These are phyloP conservation scores for Cryptococcus wingfieldii DNA, from an alignment of 1,284 basidiomycete species.

Conservation along the genomic window DNA sequence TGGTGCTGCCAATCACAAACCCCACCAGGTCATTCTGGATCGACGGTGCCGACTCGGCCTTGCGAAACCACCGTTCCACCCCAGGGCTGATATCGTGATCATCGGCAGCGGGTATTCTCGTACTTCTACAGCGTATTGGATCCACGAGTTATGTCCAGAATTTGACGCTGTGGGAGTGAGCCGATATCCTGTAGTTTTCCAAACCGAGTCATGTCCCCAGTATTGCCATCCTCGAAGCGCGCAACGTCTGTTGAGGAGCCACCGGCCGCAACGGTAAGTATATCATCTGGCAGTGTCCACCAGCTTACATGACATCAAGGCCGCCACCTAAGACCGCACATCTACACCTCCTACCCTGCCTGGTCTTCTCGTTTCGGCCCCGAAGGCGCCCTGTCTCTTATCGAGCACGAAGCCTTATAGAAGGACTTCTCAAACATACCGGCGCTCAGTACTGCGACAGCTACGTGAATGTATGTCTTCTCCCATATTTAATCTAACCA, in stretches of 20 bases:
- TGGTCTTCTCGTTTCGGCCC: conserved; percentile 18
- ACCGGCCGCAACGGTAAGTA: conserved; percentile 16
- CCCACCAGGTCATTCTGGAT: conserved; percentile 22
- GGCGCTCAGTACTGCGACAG: conserved; percentile 22
- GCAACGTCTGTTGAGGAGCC: conserved; percentile 17
- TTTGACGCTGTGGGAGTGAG: not conserved
- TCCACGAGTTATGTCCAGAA: conserved; percentile 3
- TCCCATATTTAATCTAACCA: too few relatives aligned
- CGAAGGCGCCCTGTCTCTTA: conserved; percentile 14
- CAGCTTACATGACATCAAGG: conserved; percentile 4
- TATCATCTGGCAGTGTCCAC: not conserved
- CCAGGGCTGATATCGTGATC: conserved; percentile 26
- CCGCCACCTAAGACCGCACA: conserved; percentile 22
- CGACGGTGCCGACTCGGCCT: conserved; percentile 9
- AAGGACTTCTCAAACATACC: conserved; percentile 14
- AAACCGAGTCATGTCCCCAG: conserved; percentile 2
- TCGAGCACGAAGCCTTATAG: conserved; percentile 18
- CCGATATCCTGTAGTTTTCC: conserved; percentile 1
- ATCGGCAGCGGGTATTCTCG: conserved; percentile 31
- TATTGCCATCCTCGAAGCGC: conserved; percentile 16
- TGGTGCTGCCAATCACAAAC: conserved; percentile 16
- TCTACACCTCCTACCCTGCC: conserved; percentile 17
- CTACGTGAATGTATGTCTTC: conserved; percentile 18
- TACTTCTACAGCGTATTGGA: conserved; percentile 9
- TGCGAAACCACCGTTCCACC: conserved; percentile 11